Base-by-base conservation (phyloP, 2,329 filamentous ascomycete species). In the Boeremia exigua region DNA sequence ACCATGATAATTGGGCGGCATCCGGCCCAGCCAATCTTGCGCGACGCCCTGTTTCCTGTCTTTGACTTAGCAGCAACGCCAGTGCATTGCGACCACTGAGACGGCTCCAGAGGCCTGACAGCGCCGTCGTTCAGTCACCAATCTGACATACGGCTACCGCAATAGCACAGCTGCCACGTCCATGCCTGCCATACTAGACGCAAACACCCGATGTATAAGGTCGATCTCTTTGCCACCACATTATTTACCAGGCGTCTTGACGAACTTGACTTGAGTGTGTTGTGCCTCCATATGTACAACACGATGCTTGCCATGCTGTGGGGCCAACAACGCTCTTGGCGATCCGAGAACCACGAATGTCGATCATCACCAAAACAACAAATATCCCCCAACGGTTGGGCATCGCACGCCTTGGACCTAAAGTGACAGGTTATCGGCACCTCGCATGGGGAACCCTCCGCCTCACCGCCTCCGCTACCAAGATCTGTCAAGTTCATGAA, bases 161-260 rank as follows among this genome's bases (percentile, higher is more conserved):
- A 61, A 58, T 58, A 47, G 53, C 40, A 48, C 49, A 63, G 36
- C 55, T 58, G 65, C 65, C 65, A 69, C 66, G 65, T 68, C 60
- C 58, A 36, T 40, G 46, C 25, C 45, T 33, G 42, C 27, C 38
- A 30, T 30, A 46, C 48, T 36, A 45, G 39, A 54, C 39, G 39
- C 42, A 54, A 59, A 43, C 15, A 57, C 43, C 40, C 44, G 44
- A 54, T 40, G 58, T 58, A 54, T 58, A 65, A 69, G 44, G 62
- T 59, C 63, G 66, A 69, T 68, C 65, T 60, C 57, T 64, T 69
- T 48, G 66, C 66, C 66, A 69, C 66, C 54, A 57, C 43, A 42
- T 38, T 19, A 17, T 48, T 44, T 33, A 29, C 29, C 37, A 36
- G 28, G 14, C 25, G 33, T 39, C 55, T 52, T 34, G 34, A 58